Evolutionary conservation across 345 rosid species (phyloP).

Genomic region (Erucastrum elatum): DNA sequence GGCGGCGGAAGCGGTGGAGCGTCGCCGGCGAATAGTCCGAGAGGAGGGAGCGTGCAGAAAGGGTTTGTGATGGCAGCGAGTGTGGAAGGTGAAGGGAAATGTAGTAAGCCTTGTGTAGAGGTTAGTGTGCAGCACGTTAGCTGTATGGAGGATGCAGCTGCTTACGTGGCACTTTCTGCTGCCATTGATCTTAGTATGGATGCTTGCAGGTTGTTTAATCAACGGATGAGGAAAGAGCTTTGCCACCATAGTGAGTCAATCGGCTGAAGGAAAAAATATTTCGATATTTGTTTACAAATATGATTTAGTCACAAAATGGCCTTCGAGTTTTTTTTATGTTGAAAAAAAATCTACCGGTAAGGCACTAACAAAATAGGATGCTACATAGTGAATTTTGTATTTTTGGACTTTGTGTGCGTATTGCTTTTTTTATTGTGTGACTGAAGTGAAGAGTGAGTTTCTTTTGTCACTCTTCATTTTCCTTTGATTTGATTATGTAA

Average conservation of each 20-base stretch:
- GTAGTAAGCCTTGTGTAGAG: slow-evolving; percentile 85
- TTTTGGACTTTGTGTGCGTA: slow-evolving; percentile 26
- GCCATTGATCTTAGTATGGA: slow-evolving; percentile 92
- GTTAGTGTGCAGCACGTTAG: slow-evolving; percentile 90
- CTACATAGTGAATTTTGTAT: slow-evolving; percentile 31
- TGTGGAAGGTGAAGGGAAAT: slow-evolving; percentile 83
- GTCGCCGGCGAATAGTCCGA: slow-evolving; percentile 76
- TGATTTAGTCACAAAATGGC: slow-evolving; percentile 11
- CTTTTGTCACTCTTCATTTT: slow-evolving; percentile 26
- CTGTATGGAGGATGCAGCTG: slow-evolving; percentile 93
- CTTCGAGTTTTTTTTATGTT: not conserved
- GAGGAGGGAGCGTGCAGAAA: slow-evolving; percentile 60
- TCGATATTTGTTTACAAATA: not conserved
- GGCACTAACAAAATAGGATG: slow-evolving; percentile 34
- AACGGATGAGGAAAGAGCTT: slow-evolving; percentile 83
- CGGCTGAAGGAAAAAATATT: slow-evolving; percentile 20
- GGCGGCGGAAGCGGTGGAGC: slow-evolving; percentile 59
- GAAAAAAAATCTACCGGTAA: not conserved
- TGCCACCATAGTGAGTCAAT: slow-evolving; percentile 49
- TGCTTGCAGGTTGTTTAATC: slow-evolving; percentile 86
- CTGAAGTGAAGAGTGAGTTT: slow-evolving; percentile 28
- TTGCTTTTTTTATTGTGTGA: not conserved
- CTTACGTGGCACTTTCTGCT: slow-evolving; percentile 87
- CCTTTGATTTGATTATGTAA: slow-evolving; percentile 31
- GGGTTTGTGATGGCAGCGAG: slow-evolving; percentile 90